Conservation (phyloP, 106 monocot genomes). For the Dioscorea alata region DNA sequence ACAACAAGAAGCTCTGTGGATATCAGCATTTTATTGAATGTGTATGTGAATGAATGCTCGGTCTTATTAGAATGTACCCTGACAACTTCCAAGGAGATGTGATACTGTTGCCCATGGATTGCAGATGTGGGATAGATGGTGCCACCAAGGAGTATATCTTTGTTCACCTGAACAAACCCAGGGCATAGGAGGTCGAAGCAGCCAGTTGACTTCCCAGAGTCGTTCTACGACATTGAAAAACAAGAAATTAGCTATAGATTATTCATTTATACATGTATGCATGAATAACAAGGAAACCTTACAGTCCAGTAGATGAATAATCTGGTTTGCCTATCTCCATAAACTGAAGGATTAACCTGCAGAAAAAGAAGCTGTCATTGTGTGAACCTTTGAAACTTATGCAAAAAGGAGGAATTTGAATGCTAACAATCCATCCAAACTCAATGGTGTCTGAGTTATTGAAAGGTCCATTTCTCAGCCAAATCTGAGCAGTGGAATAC, state of each 20-base stretch:
- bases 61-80: background rate
- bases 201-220: constrained; percentile 16
- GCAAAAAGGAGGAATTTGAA: background rate
- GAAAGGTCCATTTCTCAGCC: constrained; percentile 23
- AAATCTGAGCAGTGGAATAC: constrained; percentile 15
- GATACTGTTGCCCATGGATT: background rate
- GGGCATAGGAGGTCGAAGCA: constrained; percentile 34
- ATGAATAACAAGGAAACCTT: background rate
- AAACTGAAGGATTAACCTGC: constrained; percentile 25
- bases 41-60: background rate
- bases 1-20: background rate
- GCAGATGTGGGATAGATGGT: constrained; percentile 1
- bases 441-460: constrained; percentile 18
- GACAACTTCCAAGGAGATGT: background rate
- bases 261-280: background rate
- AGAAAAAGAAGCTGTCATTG: background rate
- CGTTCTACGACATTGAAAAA: background rate
- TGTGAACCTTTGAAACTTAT: background rate
- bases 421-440: constrained; percentile 31
- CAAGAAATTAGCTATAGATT: background rate
- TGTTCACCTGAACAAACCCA: constrained; percentile 27
- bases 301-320: constrained; percentile 34
- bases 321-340: constrained; percentile 16
- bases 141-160: constrained; percentile 12
- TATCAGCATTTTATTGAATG: background rate